phyloP scores from a whole-genome alignment of 1,284 basidiomycete species.

The Inonotus hispidus region DNA sequence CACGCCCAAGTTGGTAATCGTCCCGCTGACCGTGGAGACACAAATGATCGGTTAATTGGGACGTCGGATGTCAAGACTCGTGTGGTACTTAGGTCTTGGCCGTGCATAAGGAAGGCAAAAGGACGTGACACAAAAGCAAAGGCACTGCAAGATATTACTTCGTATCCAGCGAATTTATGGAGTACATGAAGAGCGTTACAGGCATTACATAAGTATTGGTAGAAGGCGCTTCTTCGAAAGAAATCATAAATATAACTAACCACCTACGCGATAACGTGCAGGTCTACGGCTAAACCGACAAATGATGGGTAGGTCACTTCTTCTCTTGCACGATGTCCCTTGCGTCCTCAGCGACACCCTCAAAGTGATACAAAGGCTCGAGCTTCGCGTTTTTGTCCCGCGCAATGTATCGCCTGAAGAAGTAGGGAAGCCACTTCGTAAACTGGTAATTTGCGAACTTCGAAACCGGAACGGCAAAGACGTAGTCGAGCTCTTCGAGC shows the following conservation, averaged over 20 bases:
- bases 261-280: too few species aligned
- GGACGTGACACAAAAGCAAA: neutral
- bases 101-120: neutral
- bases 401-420: conserved; percentile 52
- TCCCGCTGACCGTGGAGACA: neutral
- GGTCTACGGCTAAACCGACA: too few species aligned
- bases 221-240: neutral
- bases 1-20: neutral
- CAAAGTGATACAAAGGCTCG: conserved; percentile 47
- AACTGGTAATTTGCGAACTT: conserved; percentile 52
- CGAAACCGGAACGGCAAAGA: conserved; percentile 59
- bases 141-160: neutral
- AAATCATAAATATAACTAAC: too few species aligned
- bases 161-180: neutral
- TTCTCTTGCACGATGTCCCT: conserved; percentile 35
- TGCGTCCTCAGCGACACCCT: conserved; percentile 39
- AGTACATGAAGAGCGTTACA: neutral
- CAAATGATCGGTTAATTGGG: neutral
- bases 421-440: conserved; percentile 52
- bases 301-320: neutral
- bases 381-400: conserved; percentile 38
- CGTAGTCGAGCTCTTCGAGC: conserved; percentile 53
- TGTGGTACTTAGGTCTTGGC: neutral
- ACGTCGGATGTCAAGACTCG: neutral
- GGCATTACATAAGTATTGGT: neutral